Base-by-base conservation (phyloP, 2,329 filamentous ascomycete genomes). In the Verticillium alfalfae region DNA sequence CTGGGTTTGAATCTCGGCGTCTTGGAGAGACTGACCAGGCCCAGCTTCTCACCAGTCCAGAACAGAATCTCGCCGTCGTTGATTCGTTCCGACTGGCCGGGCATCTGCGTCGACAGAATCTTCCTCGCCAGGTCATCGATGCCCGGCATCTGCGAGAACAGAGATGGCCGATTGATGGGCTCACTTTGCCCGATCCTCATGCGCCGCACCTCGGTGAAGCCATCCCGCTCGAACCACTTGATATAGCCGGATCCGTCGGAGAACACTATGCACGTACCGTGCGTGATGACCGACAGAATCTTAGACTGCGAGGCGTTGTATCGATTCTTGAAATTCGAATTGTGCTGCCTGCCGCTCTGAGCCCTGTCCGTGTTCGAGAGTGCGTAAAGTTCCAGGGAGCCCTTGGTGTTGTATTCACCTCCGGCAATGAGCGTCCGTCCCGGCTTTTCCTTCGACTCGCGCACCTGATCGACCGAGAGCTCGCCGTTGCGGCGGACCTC, bases 201-300 rank as follows among this genome's bases (percentile, higher is more conserved):
- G 64, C 77, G 74, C 58, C 85, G 78, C 52, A 84, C 82, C 66
- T 88, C 84, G 6, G 84, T 87, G 63, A 81, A 80, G 0, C 91
- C 93, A 70, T 97, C 92, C 39, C 93, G 83, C 74, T 98, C 94
- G 55, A 96, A 86, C 93, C 94, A 98, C 72, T 92, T 94, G 65
- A 98, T 74, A 58, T 89, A 87, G 0, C 94, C 94, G 31, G 92
- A 87, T 1, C 90, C 90, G 69, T 98, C 94, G 2, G 91, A 91
- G 66, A 91, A 91, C 18, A 92, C 92, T 37, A 97, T 83, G 5
- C 90, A 84, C 8, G 89, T 90, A 5, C 94, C 94, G 66, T 98
- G 94, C 16, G 88, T 87, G 5, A 88, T 86, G 0, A 95, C 90
- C 0, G 90, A 92, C 13, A 98, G 80, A 1, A 98, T 80, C 70